phyloP scores from a whole-genome alignment of 306 rosid species.

The Fragaria nilgerrensis region DNA sequence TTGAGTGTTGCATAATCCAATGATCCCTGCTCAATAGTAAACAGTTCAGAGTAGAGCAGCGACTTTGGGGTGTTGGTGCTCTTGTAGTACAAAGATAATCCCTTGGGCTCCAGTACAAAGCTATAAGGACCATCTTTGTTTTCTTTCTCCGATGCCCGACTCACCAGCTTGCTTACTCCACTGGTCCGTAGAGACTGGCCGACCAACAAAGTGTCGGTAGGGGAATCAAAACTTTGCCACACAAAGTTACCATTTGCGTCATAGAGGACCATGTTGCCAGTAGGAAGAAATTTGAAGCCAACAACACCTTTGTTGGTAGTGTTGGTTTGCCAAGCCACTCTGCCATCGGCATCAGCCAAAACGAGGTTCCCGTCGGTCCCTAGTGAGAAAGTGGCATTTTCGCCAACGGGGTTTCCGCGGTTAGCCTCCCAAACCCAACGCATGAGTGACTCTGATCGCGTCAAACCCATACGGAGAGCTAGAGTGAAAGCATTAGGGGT shows the following conservation, averaged over 20 bases:
- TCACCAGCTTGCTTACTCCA: conserved; percentile 37
- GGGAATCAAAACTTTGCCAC: conserved; percentile 73
- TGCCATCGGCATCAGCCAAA: conserved; percentile 45
- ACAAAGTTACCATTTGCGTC: conserved; percentile 34
- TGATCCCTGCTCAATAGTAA: conserved; percentile 15
- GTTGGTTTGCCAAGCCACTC: conserved; percentile 54
- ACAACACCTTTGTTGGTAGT: conserved; percentile 52
- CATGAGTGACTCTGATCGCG: conserved; percentile 38
- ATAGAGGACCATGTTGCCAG: conserved; percentile 54
- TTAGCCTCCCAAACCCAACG: conserved; percentile 78
- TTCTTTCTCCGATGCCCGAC: conserved; percentile 39
- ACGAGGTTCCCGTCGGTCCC: conserved; percentile 49
- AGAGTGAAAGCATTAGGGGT: conserved; percentile 61
- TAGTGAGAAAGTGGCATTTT: conserved; percentile 50
- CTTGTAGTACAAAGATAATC: neutral
- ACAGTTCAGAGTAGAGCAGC: neutral
- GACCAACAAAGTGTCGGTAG: conserved; percentile 60
- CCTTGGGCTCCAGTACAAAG: conserved; percentile 31
- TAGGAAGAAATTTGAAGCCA: conserved; percentile 43
- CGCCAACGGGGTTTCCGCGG: conserved; percentile 42
- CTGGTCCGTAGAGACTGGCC: conserved; percentile 40
- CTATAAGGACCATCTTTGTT: conserved; percentile 43
- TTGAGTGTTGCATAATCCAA: conserved; percentile 32
- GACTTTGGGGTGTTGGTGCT: neutral
- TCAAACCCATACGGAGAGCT: conserved; percentile 48